Base-by-base conservation (phyloP, 2,329 filamentous ascomycete species). In the Pseudohalonectria lignicola region DNA sequence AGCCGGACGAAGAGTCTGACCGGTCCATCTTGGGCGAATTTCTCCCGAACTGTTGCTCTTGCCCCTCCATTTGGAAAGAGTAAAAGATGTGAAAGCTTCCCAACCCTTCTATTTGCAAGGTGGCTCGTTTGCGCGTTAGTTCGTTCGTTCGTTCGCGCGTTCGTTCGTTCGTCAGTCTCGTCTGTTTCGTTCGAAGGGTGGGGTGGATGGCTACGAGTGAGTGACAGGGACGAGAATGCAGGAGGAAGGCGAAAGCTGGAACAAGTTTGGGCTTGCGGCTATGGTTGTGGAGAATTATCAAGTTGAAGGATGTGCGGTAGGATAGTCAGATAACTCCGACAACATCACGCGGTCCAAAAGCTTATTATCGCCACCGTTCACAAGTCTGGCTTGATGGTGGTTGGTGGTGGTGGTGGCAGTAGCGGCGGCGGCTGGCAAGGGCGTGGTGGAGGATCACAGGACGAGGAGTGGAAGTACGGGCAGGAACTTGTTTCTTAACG, bases 1-100 rank as follows among this genome's bases (percentile, higher is more conserved):
- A 54, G 32, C 53, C 52, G 6, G 56, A 58, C 10, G 57, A 58
- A 3, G 54, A 53, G 41, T 59, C 53, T 30, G 52, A 56, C 40
- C 53, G 50, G 36, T 49, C 47, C 40, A 53, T 52, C 18, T 48
- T 44, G 21, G 48, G 38, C 12, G 42, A 36, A 16, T 23, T 18
- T 5, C 18, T 21, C 13, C 16, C n/a, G 15, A 30, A 26, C 15
- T 25, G 26, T 19, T 26, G 17, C 13, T 20, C 28, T 34, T 5
- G 25, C 13, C 8, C 23, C 16, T 32, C 20, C 33, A 33, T 21
- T 17, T 20, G 29, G 19, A 15, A 11, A 23, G 19, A 16, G 26
- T 21, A 25, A 17, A n/a, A n/a, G n/a, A n/a, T n/a, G n/a, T n/a
- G n/a, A n/a, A n/a, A n/a, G n/a, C n/a, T n/a, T n/a, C n/a, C n/a